Evolutionary conservation across 139 green algal species (phyloP).

Genomic region (Tetradesmus obliquus): DNA sequence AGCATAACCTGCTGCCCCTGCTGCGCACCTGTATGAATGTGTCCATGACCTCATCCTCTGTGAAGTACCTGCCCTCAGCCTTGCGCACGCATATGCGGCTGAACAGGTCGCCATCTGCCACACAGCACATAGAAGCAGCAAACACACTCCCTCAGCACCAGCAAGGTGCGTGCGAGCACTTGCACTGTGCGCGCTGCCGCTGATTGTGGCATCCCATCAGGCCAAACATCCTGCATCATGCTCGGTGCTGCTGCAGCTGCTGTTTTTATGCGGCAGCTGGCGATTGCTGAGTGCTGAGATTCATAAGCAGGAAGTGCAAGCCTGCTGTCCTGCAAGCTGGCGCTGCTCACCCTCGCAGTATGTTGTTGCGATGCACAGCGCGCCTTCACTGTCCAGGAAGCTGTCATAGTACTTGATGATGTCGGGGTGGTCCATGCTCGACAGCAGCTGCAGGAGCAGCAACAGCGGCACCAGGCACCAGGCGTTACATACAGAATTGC

Average conservation of each 20-base stretch:
- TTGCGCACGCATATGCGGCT: constrained; percentile 45
- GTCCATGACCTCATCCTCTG: constrained; percentile 75
- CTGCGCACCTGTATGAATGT: constrained; percentile 72
- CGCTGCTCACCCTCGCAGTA: constrained; percentile 64
- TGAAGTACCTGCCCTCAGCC: constrained; percentile 51
- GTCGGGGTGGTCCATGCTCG: constrained; percentile 69
- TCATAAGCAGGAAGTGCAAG: not conserved
- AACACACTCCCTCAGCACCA: not conserved
- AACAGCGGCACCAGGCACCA: not conserved
- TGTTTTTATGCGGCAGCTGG: no score
- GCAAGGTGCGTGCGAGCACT: not conserved
- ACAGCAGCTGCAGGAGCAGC: constrained; percentile 58
- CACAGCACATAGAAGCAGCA: not conserved
- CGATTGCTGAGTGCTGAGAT: no score
- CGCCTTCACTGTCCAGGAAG: constrained; percentile 66
- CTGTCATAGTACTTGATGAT: constrained; percentile 68
- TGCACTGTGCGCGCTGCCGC: no score
- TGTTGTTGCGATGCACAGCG: constrained; percentile 67
- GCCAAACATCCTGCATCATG: no score
- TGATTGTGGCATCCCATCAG: no score
- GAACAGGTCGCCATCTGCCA: constrained; percentile 62
- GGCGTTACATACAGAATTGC: not conserved
- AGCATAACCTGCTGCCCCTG: not conserved
- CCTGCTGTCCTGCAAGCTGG: not conserved
- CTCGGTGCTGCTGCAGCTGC: no score